phyloP scores from a whole-genome alignment of 306 rosid genomes.

The Quercus parvula region DNA sequence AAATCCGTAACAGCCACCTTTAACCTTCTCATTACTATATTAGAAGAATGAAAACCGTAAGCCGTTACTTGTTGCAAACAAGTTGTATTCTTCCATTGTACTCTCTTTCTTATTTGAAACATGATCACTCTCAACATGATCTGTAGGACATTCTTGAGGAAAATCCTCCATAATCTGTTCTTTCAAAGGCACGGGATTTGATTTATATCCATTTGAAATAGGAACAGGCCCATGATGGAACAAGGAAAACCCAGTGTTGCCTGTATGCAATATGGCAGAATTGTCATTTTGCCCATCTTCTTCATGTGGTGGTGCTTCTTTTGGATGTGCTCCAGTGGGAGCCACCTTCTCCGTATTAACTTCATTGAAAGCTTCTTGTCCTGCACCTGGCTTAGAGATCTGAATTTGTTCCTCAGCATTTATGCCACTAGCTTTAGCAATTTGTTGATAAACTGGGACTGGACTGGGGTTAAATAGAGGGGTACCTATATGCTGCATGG shows the following conservation, averaged over 20 bases:
- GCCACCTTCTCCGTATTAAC: constrained; percentile 35
- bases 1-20: constrained; percentile 59
- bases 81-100: constrained; percentile 82
- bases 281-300: constrained; percentile 37
- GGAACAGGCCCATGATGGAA: constrained; percentile 95
- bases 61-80: constrained; percentile 82
- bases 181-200: constrained; percentile 33
- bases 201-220: constrained; percentile 53
- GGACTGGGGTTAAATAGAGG: constrained; percentile 58
- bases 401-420: constrained; percentile 43
- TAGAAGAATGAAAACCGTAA: constrained; percentile 71
- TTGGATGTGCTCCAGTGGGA: constrained; percentile 39
- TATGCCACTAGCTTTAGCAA: constrained; percentile 42
- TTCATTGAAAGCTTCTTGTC: constrained; percentile 41
- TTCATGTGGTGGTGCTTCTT: constrained; percentile 33
- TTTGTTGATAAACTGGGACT: constrained; percentile 69
- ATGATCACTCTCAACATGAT: constrained; percentile 43
- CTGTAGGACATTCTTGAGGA: constrained; percentile 36
- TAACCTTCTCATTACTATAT: constrained; percentile 51
- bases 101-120: constrained; percentile 64
- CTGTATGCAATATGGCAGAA: constrained; percentile 42
- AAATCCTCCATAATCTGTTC: constrained; percentile 41
- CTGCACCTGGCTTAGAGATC: constrained; percentile 39
- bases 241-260: constrained; percentile 63
- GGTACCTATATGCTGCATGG: constrained; percentile 63